Conservation (phyloP, 169 alveolate species). For the Plasmodium adleri region DNA sequence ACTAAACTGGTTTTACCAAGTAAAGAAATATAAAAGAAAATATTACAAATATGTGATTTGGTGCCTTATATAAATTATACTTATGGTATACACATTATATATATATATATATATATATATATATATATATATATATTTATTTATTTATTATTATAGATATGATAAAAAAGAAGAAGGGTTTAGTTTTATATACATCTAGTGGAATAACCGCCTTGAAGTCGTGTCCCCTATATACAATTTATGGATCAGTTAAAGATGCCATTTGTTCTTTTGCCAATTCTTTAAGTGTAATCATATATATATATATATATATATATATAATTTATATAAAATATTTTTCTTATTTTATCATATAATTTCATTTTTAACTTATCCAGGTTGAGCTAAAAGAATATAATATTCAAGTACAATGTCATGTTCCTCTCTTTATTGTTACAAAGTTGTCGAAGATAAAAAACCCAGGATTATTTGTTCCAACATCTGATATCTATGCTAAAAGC, state of each 20-base stretch:
- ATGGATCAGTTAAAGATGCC: slow-evolving; percentile 81
- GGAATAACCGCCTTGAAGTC: slow-evolving; percentile 78
- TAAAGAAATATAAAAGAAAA: neutral
- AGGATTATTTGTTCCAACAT: slow-evolving; percentile 77
- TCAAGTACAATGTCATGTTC: slow-evolving; percentile 79
- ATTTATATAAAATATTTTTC: neutral
- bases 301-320: neutral
- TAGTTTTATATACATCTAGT: slow-evolving; percentile 79
- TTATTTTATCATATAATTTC: neutral
- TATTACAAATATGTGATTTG: too few species aligned
- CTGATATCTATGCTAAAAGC: slow-evolving; percentile 69
- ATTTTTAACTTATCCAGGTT: slow-evolving; percentile 24
- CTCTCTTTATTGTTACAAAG: slow-evolving; percentile 78
- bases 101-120: neutral
- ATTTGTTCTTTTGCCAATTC: slow-evolving; percentile 75
- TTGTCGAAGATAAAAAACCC: slow-evolving; percentile 77
- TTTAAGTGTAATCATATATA: slow-evolving; percentile 29
- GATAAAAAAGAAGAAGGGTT: slow-evolving; percentile 75
- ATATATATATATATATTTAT: neutral
- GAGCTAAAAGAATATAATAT: slow-evolving; percentile 76
- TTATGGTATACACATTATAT: neutral
- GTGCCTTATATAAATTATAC: slow-evolving; percentile 1
- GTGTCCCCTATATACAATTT: slow-evolving; percentile 79
- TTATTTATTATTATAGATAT: slow-evolving; percentile 24
- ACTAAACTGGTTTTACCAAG: slow-evolving; percentile 77